These are phyloP conservation scores for Colletotrichum scovillei DNA, from an alignment of 2,329 filamentous ascomycete genomes.

Conservation along the genomic window DNA sequence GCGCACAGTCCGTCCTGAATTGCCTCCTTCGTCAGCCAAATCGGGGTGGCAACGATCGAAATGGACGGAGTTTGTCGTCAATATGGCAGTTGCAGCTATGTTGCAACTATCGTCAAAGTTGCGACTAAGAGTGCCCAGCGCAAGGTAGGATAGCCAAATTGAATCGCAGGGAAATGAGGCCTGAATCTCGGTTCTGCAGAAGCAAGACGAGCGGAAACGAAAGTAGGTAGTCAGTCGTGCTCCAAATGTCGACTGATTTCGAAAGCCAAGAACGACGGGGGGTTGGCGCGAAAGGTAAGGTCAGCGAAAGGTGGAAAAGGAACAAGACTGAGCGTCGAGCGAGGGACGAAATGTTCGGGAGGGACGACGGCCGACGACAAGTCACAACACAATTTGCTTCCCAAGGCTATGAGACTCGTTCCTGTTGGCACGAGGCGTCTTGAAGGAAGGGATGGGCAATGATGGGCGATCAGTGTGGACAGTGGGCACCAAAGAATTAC, in stretches of 20 bases:
- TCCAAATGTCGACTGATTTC: background rate
- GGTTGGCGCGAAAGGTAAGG: background rate
- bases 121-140: background rate
- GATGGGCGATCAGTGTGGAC: constrained; percentile 14
- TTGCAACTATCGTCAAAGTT: background rate
- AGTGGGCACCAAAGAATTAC: constrained; percentile 15
- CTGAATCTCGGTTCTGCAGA: background rate
- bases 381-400: background rate
- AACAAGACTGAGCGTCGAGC: constrained; percentile 1
- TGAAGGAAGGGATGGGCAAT: constrained; percentile 6
- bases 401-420: background rate
- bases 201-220: constrained; percentile 16
- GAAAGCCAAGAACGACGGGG: background rate
- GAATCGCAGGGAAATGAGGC: background rate
- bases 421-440: too few species aligned
- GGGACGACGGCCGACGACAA: background rate
- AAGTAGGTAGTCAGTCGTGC: background rate
- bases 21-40: background rate
- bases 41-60: background rate
- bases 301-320: constrained; percentile 15
- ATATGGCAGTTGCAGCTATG: background rate
- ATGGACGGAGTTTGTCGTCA: background rate
- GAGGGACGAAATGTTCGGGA: background rate
- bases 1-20: constrained; percentile 17
- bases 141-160: background rate